A percentile compares a stretch with the other conserved stretches of the same genome.
phyloP scores from a whole-genome alignment of 1,139 yeast species.

The Debaryomyces psychrophilus region DNA sequence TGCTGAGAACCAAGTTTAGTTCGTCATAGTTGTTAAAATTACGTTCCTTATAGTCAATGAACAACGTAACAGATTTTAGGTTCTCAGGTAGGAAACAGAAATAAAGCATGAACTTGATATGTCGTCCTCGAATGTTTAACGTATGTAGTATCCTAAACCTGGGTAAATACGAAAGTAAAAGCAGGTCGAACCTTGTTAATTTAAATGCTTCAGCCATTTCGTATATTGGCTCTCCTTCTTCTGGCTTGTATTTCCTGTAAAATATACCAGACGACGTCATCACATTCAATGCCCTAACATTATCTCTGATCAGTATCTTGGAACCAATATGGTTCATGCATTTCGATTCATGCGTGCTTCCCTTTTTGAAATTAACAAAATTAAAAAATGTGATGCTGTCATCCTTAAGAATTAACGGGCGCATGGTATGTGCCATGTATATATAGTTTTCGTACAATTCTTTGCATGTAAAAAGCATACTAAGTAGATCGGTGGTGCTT shows the following conservation, averaged over 20 bases:
- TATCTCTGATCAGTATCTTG: slow-evolving; percentile 1
- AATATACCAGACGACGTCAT: neutral
- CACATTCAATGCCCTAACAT: slow-evolving; percentile 2
- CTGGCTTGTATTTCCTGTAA: neutral
- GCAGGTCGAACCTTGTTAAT: slow-evolving; percentile 6
- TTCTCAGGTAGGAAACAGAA: slow-evolving; percentile 1
- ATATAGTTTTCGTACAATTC: slow-evolving; percentile 15
- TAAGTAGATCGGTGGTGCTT: slow-evolving; percentile 1
- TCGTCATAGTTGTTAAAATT: slow-evolving; percentile 1
- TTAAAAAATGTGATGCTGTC: neutral
- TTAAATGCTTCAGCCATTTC: neutral
- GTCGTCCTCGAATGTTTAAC: slow-evolving; percentile 5
- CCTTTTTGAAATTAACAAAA: neutral
- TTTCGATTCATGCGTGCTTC: neutral
- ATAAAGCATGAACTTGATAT: slow-evolving; percentile 3
- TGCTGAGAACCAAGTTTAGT: neutral
- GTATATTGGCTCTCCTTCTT: neutral
- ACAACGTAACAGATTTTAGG: slow-evolving; percentile 6
- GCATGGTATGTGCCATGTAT: slow-evolving; percentile 18
- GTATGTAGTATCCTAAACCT: slow-evolving; percentile 3
- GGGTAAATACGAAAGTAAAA: neutral
- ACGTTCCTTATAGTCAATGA: slow-evolving; percentile 8
- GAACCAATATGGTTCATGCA: slow-evolving; percentile 4
- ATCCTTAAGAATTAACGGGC: slow-evolving; percentile 15
- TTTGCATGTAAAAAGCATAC: slow-evolving; percentile 19